Conservation (phyloP, 2,329 filamentous ascomycete genomes). For the Beauveria sp. region DNA sequence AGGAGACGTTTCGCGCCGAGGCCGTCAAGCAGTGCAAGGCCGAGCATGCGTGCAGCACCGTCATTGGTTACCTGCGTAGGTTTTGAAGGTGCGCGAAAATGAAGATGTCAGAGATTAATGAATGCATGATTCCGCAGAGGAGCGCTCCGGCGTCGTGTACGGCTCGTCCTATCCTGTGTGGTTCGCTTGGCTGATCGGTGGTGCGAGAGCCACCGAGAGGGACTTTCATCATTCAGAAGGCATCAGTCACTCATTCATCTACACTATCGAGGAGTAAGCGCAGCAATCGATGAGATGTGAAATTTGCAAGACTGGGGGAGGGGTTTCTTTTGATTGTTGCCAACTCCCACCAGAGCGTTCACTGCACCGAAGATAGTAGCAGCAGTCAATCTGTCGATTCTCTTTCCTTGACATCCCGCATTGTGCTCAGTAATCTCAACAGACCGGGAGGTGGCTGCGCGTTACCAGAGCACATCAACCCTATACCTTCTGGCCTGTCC, state of each 20-base stretch:
- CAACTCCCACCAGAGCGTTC: too few relatives aligned
- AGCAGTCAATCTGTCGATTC: too few relatives aligned
- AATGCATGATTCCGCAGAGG: neutral
- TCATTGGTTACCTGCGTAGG: constrained; percentile 6
- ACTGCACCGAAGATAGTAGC: too few relatives aligned
- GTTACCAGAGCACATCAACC: too few relatives aligned
- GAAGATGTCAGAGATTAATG: neutral
- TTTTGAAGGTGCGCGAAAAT: neutral
- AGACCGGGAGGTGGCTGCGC: too few relatives aligned
- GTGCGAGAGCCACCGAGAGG: neutral
- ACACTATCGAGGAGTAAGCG: neutral
- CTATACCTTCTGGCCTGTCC: too few relatives aligned
- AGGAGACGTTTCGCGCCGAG: constrained; percentile 5
- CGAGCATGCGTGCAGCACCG: constrained; percentile 6
- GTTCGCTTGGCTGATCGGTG: constrained; percentile 6
- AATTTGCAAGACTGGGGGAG: too few relatives aligned
- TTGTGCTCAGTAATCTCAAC: too few relatives aligned
- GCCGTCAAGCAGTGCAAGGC: constrained; percentile 3
- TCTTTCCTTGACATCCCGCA: too few relatives aligned
- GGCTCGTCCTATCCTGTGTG: neutral
- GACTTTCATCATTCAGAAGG: constrained; percentile 1
- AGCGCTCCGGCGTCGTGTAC: neutral
- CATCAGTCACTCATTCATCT: neutral
- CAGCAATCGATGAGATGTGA: too few relatives aligned
- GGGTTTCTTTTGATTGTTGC: too few relatives aligned